phyloP scores from a whole-genome alignment of 23 red algal genomes.

The Chondrus crispus region DNA sequence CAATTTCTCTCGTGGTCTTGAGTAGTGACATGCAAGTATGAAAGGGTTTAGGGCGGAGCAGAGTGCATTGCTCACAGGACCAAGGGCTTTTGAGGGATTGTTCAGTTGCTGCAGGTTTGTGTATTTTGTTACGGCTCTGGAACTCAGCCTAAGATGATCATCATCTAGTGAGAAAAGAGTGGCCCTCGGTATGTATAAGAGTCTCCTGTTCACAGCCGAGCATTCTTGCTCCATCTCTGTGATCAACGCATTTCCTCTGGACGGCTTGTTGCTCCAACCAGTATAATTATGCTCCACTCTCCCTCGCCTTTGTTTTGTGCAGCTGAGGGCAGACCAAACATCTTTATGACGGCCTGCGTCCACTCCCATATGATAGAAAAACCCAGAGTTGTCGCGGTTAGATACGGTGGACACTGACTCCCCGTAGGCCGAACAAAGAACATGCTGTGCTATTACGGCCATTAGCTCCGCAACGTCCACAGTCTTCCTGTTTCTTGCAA shows the following conservation, averaged over 20 bases:
- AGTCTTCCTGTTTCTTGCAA: background rate
- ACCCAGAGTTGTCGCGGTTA: background rate
- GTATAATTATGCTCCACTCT: background rate
- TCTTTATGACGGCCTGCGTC: background rate
- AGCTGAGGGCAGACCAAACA: background rate
- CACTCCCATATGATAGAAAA: background rate
- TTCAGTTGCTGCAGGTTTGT: background rate
- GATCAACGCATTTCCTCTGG: background rate
- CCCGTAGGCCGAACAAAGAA: background rate
- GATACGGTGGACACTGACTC: background rate
- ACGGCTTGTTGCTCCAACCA: background rate
- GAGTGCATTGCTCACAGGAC: background rate
- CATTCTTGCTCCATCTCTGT: slow-evolving; percentile 1
- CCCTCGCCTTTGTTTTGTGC: background rate
- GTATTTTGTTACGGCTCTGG: background rate
- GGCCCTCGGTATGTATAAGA: background rate
- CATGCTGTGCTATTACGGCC: background rate
- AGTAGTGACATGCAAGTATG: background rate
- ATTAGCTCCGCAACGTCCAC: background rate
- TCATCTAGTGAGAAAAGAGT: background rate
- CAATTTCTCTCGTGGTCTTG: background rate
- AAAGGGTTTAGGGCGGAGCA: background rate
- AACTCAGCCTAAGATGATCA: background rate
- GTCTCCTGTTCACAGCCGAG: background rate
- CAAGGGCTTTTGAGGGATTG: background rate